phyloP scores from a whole-genome alignment of 2,329 filamentous ascomycete species.

The Phyllosticta citrichinensis region DNA sequence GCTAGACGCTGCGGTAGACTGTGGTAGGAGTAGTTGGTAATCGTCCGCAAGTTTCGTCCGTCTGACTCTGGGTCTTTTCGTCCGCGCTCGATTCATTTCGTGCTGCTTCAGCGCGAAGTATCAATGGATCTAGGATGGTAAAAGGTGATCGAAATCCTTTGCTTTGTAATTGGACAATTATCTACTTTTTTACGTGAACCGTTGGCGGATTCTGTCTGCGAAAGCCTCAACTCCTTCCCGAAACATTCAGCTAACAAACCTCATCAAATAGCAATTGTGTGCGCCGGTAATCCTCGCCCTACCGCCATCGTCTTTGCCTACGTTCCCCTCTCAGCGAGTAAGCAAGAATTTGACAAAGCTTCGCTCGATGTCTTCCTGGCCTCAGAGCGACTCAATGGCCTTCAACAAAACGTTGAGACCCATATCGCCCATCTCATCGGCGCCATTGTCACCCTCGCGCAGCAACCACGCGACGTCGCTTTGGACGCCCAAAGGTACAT shows the following conservation, averaged over 20 bases:
- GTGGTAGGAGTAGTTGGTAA: not conserved
- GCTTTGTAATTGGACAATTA: not conserved
- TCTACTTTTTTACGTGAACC: not conserved
- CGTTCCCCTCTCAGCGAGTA: not conserved
- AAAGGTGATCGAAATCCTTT: not conserved
- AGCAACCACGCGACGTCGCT: conserved; percentile 79
- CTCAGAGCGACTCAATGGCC: conserved; percentile 39
- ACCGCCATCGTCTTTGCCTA: not conserved
- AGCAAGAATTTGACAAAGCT: not conserved
- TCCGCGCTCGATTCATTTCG: not conserved
- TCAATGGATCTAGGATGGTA: not conserved
- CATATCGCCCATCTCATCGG: conserved; percentile 35
- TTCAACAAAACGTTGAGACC: conserved; percentile 47
- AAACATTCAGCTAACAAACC: not conserved
- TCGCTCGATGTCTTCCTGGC: not conserved
- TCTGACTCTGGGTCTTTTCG: not conserved
- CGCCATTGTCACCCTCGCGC: conserved; percentile 39
- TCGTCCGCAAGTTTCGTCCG: not conserved
- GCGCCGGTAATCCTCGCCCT: not conserved
- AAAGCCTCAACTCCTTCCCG: not conserved
- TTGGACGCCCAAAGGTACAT: conserved; percentile 73
- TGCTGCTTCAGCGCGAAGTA: not conserved
- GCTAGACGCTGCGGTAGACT: not conserved
- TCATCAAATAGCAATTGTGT: not conserved
- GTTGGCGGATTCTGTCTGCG: not conserved